Evolutionary conservation across 176 grass and related monocot genomes (phyloP).

Genomic region (Pontederia crassipes): DNA sequence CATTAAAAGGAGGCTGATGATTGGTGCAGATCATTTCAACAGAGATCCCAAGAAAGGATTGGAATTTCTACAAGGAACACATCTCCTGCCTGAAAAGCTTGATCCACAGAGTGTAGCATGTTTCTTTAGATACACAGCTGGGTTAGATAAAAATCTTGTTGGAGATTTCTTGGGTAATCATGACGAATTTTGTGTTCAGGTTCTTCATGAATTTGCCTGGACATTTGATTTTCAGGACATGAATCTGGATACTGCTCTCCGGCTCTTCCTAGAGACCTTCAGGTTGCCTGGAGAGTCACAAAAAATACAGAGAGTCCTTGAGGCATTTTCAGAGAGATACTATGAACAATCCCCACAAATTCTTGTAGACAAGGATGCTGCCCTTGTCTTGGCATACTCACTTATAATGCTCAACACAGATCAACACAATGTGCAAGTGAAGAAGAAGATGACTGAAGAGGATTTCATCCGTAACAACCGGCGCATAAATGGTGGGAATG

Average conservation of each 20-base stretch:
- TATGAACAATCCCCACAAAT: slow-evolving; percentile 83
- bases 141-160: slow-evolving; percentile 94
- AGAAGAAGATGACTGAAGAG: slow-evolving; percentile 99
- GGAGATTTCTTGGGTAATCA: slow-evolving; percentile 98
- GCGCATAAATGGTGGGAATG: slow-evolving; percentile 86
- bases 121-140: slow-evolving; percentile 86
- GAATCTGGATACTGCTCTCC: slow-evolving; percentile 90
- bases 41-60: slow-evolving; percentile 97
- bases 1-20: slow-evolving; percentile 85
- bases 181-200: slow-evolving; percentile 99
- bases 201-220: slow-evolving; percentile 87
- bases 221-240: slow-evolving; percentile 92
- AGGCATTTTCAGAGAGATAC: slow-evolving; percentile 97
- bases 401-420: slow-evolving; percentile 99
- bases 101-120: slow-evolving; percentile 97
- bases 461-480: slow-evolving; percentile 98
- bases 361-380: slow-evolving; percentile 91
- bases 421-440: slow-evolving; percentile 99
- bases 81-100: slow-evolving; percentile 94
- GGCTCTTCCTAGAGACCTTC: slow-evolving; percentile 93
- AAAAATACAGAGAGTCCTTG: slow-evolving; percentile 98
- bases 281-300: slow-evolving; percentile 90
- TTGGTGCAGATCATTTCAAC: slow-evolving; percentile 96
- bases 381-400: slow-evolving; percentile 79
- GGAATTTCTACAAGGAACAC: slow-evolving; percentile 97